phyloP scores from a whole-genome alignment of 257 asterid species.

The Solanum dulcamara region DNA sequence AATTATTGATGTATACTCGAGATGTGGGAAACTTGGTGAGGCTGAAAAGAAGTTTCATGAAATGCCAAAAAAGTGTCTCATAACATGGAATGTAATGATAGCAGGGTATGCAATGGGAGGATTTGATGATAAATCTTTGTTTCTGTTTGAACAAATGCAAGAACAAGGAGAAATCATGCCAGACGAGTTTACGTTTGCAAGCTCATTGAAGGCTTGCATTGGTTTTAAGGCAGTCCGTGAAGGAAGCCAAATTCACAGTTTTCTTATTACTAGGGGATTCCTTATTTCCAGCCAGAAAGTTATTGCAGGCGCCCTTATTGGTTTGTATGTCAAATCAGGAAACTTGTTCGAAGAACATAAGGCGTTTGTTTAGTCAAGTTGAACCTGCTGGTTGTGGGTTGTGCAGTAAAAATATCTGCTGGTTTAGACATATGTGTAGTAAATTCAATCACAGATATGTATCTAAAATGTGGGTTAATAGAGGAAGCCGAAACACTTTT shows the following conservation, averaged over 20 bases:
- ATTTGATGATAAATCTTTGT: constrained; percentile 20
- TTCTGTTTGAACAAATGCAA: constrained; percentile 32
- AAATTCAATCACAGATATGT: constrained; percentile 49
- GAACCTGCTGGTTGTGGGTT: constrained; percentile 39
- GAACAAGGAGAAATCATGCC: constrained; percentile 37
- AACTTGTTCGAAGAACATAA: constrained; percentile 20
- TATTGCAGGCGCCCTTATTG: constrained; percentile 43
- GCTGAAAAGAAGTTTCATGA: constrained; percentile 33
- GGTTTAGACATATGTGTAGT: constrained; percentile 29
- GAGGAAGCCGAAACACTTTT: constrained; percentile 38
- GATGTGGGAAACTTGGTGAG: constrained; percentile 27
- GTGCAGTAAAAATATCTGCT: constrained; percentile 25
- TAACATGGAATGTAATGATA: constrained; percentile 52
- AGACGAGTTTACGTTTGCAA: constrained; percentile 39
- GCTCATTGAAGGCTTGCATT: constrained; percentile 54
- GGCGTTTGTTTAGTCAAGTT: constrained; percentile 28
- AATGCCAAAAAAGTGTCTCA: constrained; percentile 26
- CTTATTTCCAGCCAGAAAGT: constrained; percentile 24
- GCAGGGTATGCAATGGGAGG: constrained; percentile 31
- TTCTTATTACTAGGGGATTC: constrained; percentile 25
- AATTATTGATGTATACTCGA: constrained; percentile 46
- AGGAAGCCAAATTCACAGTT: constrained; percentile 50
- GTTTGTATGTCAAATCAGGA: constrained; percentile 46
- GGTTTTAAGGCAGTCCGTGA: too few species aligned
- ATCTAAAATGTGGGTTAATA: constrained; percentile 48